A percentile compares a stretch with the other conserved stretches of the same genome.
Evolutionary conservation across 805 yeast species (phyloP).

Genomic region (Lipomyces chichibuensis): DNA sequence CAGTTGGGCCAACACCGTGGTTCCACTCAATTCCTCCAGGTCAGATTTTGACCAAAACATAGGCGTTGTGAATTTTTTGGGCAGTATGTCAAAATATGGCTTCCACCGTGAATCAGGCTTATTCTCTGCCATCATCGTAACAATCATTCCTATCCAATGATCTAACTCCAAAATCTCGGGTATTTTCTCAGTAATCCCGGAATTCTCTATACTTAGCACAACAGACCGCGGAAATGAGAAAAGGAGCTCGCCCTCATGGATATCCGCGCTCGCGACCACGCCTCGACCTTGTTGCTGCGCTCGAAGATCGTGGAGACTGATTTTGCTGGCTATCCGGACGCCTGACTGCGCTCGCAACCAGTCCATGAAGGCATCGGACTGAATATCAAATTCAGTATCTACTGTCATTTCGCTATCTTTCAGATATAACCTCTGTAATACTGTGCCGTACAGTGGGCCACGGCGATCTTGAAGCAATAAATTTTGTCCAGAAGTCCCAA

Average conservation of each 20-base stretch:
- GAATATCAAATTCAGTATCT: conserved; percentile 7
- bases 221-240: conserved; percentile 68
- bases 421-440: background rate
- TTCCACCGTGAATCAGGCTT: conserved; percentile 63
- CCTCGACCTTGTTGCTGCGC: conserved; percentile 73
- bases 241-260: conserved; percentile 62
- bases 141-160: conserved; percentile 79
- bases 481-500: too few species aligned
- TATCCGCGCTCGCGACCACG: conserved; percentile 63
- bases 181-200: conserved; percentile 39
- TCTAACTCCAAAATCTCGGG: conserved; percentile 43
- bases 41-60: conserved; percentile 81
- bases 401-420: background rate
- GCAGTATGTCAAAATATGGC: conserved; percentile 72
- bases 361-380: conserved; percentile 18
- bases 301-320: conserved; percentile 65
- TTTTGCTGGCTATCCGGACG: conserved; percentile 54
- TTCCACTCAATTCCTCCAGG: conserved; percentile 62
- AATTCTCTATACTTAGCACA: conserved; percentile 61
- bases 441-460: background rate
- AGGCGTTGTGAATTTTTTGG: conserved; percentile 62
- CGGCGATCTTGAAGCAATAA: background rate
- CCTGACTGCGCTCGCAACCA: conserved; percentile 31
- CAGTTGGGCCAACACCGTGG: conserved; percentile 67
- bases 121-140: conserved; percentile 66